A percentile compares a stretch with the other conserved stretches of the same genome.
These are phyloP conservation scores for Dictyostelium citrinum DNA, from an alignment of 78 protist species.

Conservation along the genomic window DNA sequence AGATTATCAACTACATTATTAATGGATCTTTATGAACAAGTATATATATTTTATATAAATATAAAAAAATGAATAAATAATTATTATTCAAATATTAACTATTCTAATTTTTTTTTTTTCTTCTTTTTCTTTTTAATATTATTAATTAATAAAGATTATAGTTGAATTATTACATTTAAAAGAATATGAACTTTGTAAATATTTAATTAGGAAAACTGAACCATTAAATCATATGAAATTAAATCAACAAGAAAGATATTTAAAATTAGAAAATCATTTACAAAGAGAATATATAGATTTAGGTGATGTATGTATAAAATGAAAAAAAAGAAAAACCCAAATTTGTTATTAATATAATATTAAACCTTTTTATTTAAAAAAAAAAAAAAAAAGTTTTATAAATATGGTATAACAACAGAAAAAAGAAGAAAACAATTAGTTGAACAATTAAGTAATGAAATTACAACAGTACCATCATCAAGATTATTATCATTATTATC, in stretches of 20 bases:
- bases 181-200: constrained; percentile 60
- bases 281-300: constrained; percentile 29
- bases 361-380: no score
- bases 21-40: constrained; percentile 88
- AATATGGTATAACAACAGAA: constrained; percentile 27
- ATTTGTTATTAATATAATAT: no score
- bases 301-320: background rate
- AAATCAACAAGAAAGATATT: constrained; percentile 35
- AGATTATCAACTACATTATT: constrained; percentile 41
- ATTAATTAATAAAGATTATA: background rate
- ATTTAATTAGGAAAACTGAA: constrained; percentile 76
- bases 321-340: no score
- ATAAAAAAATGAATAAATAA: constrained; percentile 38
- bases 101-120: background rate
- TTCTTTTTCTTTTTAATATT: background rate
- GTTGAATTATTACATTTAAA: constrained; percentile 28
- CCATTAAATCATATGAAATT: constrained; percentile 57
- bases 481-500: constrained; percentile 81
- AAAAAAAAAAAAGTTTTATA: constrained; percentile 29
- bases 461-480: constrained; percentile 25
- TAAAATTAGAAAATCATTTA: constrained; percentile 48
- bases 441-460: constrained; percentile 28
- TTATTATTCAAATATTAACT: no score
- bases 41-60: constrained; percentile 26
- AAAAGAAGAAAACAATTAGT: constrained; percentile 43